Conservation (phyloP, 2,329 filamentous ascomycete species). For the Nigrospora osmanthi region DNA sequence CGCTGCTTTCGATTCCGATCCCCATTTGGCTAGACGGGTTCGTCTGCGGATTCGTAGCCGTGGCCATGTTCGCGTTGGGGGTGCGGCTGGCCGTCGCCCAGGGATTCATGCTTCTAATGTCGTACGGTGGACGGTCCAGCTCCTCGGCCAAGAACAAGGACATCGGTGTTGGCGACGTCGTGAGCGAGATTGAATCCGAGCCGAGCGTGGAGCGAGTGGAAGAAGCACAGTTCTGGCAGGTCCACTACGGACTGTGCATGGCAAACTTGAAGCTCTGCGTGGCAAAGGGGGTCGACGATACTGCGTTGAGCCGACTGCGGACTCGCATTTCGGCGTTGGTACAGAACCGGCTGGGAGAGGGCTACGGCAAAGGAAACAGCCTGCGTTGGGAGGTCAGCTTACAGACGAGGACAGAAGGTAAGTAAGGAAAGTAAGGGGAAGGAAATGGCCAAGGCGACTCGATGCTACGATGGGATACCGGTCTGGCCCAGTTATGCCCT, state of each 20-base stretch:
- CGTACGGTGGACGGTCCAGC: constrained; percentile 47
- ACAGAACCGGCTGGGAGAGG: constrained; percentile 78
- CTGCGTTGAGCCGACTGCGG: constrained; percentile 63
- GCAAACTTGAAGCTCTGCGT: constrained; percentile 82
- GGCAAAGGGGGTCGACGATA: constrained; percentile 55
- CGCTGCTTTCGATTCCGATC: constrained; percentile 71
- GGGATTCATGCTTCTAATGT: constrained; percentile 94
- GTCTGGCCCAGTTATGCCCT: too few relatives aligned
- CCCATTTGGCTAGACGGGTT: constrained; percentile 78
- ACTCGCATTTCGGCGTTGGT: constrained; percentile 72
- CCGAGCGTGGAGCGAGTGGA: constrained; percentile 69
- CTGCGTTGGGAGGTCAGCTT: constrained; percentile 91
- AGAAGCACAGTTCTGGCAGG: constrained; percentile 96
- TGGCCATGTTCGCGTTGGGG: constrained; percentile 84
- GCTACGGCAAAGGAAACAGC: constrained; percentile 71
- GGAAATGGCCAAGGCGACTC: neutral
- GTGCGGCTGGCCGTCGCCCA: constrained; percentile 76
- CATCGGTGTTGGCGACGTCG: constrained; percentile 59
- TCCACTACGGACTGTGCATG: constrained; percentile 95
- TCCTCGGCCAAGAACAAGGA: constrained; percentile 24
- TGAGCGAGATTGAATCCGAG: constrained; percentile 78
- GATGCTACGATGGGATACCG: too few relatives aligned
- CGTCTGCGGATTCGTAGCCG: constrained; percentile 72
- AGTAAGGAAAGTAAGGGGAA: neutral
- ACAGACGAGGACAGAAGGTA: constrained; percentile 50